Evolutionary conservation across 2,329 filamentous ascomycete genomes (phyloP), one percentile per base, ranked within the genome.

Genomic region (Tothia fuscella): DNA sequence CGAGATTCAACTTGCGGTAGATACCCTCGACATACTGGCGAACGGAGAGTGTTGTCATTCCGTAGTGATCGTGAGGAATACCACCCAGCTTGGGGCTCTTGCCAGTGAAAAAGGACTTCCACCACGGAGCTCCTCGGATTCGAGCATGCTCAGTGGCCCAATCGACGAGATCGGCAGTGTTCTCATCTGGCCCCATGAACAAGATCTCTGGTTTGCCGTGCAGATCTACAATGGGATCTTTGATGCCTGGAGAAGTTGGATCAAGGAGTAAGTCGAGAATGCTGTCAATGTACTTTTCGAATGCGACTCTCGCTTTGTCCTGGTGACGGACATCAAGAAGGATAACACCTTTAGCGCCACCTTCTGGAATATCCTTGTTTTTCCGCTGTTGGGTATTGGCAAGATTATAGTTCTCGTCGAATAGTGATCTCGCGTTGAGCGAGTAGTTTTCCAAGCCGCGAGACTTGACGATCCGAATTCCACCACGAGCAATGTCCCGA

Each of bases 51-150:
- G 91, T 96, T 1, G 91, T 98, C 91, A 98, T 98, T 54, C 91
- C 91, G 57, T 98, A 98, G 30, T 71, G 66, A 60, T 98, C 91
- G 63, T 98, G 91, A 28, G 91, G 91, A 51, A 98, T 98, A 57
- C 91, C 91, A 48, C 91, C 91, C 12, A 98, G 74, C 63, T 83
- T 91, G 41, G 87, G 91, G 52, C 86, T 94, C 73, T 98, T 98
- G 56, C 91, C 91, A 2, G 91, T 98, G 72, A 98, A 98, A 76
- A 98, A 98, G 0, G 91, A 98, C 72, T 98, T 98, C 91, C 91
- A 98, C 86, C 89, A 98, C 21, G 87, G 86, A 4, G 91, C 91
- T 34, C 87, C 87, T 52, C 91, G 80, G 47, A 69, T 68, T 40
- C 86, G 78, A 46, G 91, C 91, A 61, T 98, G 91, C 62, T 91